Conservation (phyloP, 805 yeast genomes). For the Saturnispora mendoncae region DNA sequence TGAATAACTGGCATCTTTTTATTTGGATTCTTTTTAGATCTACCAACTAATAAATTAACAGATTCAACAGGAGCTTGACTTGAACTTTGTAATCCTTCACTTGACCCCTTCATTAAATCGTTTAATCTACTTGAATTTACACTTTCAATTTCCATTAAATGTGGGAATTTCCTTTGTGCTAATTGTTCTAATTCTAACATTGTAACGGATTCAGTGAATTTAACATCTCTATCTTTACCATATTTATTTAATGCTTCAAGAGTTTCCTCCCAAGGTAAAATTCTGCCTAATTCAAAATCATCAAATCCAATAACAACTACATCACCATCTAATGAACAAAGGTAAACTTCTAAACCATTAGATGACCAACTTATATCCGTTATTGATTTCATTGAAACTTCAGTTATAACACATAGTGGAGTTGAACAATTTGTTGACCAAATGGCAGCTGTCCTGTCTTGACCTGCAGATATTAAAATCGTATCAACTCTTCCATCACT, state of each 20-base stretch:
- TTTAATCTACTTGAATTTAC: conserved; percentile 28
- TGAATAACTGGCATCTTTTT: conserved; percentile 17
- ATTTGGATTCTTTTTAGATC: conserved; percentile 27
- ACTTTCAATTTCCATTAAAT: conserved; percentile 6
- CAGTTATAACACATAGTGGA: conserved; percentile 74
- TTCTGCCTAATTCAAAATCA: conserved; percentile 48
- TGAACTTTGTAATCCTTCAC: conserved; percentile 5
- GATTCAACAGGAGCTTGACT: conserved; percentile 4
- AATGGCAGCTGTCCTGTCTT: conserved; percentile 76
- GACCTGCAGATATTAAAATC: conserved; percentile 92
- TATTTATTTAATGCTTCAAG: conserved; percentile 67
- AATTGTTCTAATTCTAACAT: conserved; percentile 68
- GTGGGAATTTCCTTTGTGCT: conserved; percentile 28
- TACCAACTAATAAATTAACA: conserved; percentile 24
- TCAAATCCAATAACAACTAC: conserved; percentile 63
- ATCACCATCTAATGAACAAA: conserved; percentile 79
- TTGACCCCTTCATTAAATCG: conserved; percentile 30
- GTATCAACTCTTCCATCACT: conserved; percentile 32
- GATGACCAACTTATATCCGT: conserved; percentile 90
- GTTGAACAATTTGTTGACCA: conserved; percentile 77
- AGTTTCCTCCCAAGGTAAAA: conserved; percentile 55
- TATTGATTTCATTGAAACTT: conserved; percentile 65
- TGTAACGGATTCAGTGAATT: conserved; percentile 78
- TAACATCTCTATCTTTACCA: conserved; percentile 82
- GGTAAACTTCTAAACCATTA: conserved; percentile 62